These are phyloP conservation scores for Paramecium biaurelia DNA, from an alignment of 73 alveolate species.

Conservation along the genomic window DNA sequence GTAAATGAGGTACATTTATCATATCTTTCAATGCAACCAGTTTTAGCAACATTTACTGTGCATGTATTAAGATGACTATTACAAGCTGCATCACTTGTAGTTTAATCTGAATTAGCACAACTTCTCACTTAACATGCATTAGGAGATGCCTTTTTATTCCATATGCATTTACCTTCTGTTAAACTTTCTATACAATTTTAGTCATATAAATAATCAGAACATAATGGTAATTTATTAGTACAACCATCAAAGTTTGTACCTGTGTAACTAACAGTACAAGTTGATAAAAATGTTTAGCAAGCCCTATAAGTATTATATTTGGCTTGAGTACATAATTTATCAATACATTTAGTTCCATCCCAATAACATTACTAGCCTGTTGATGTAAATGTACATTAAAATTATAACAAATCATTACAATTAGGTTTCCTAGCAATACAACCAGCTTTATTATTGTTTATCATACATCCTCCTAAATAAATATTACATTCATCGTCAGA, in stretches of 20 bases:
- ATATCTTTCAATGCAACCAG: slow-evolving; percentile 15
- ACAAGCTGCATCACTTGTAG: slow-evolving; percentile 1
- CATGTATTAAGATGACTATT: neutral
- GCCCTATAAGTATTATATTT: neutral
- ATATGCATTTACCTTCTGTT: neutral
- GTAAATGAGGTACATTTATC: neutral
- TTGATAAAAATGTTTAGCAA: neutral
- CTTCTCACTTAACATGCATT: neutral
- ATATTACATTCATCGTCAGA: neutral
- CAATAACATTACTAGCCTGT: neutral
- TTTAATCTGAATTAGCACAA: neutral
- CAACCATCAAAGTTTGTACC: slow-evolving; percentile 23
- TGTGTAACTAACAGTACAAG: slow-evolving; percentile 20
- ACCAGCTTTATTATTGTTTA: neutral
- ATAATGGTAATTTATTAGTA: neutral
- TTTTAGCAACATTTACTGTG: neutral
- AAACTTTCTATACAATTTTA: neutral
- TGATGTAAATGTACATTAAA: neutral
- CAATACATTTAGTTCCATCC: neutral
- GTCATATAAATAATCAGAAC: neutral
- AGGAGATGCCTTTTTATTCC: slow-evolving; percentile 38
- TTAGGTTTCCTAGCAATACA: neutral
- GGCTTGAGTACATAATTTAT: neutral
- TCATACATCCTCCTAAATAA: neutral
- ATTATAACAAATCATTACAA: neutral